Evolutionary conservation across 2,329 filamentous ascomycete species (phyloP), one percentile per base, ranked within the genome.

Genomic region (Parafenestella ontariensis): DNA sequence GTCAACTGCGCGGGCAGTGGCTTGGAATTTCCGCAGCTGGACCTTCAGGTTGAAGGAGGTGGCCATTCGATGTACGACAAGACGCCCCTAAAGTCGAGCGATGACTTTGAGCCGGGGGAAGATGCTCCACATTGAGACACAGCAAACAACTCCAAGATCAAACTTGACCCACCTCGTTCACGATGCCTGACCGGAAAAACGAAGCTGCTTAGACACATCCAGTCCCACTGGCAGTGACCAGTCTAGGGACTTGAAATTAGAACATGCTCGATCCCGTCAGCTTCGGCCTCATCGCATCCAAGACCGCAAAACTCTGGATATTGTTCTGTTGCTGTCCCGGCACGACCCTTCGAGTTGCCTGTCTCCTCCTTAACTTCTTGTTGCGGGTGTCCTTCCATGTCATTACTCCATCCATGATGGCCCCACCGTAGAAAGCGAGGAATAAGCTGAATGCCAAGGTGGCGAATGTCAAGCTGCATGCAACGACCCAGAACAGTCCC

Each of bases 381-480:
- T 37, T 57, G 13, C 66, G 46, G 28, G 62, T 60, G 36, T 77
- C 75, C 26, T 68, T 65, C 76, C 76, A 79, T 17, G 65, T 58
- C 34, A 74, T 49, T 7, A 77, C 47, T 54, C 65, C 69, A 31
- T 78, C 77, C 21, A 75, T 52, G 15, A 78, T 71, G 1, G 66
- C 60, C 8, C 69, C 69, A 5, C 78, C 77, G 48, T 76, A 77
- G 53, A 79, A 79, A 3, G 77, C 77, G 17, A 79, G 52, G 33
- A 78, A 76, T 0, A 76, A 57, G 5, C 76, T 71, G 17, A 73
- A 68, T 3, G 65, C 70, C n/a, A 77, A 71, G 3, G 77, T 75
- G 3, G 63, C 72, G 7, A 70, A 64, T 0, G 77, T 79, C n/a
- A 78, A 60, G 31, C 70, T 73, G 2, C 71, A 65, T 1, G 75